A percentile compares a stretch with the other conserved stretches of the same genome.
Conservation (phyloP, 2,329 filamentous ascomycete species). For the Monosporascus sp. region DNA sequence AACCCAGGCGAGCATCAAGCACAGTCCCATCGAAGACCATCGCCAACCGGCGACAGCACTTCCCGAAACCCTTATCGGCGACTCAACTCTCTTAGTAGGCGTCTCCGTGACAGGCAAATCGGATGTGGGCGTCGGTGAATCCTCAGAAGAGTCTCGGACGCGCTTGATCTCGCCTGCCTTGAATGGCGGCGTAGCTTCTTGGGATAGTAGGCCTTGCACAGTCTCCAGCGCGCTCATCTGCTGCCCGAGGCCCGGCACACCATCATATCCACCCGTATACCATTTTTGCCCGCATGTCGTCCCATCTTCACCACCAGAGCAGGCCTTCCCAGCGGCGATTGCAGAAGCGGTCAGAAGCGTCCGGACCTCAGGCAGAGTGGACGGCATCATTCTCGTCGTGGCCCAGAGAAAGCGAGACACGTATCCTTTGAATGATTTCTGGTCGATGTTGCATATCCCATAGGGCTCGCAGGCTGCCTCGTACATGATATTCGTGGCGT, state of each 20-base stretch:
- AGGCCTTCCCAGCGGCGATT: slow-evolving; percentile 49
- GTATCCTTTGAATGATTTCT: slow-evolving; percentile 65
- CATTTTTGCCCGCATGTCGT: slow-evolving; percentile 58
- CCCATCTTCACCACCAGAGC: slow-evolving; percentile 49
- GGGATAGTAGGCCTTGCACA: slow-evolving; percentile 53
- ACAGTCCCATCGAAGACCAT: slow-evolving; percentile 1
- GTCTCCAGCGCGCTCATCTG: slow-evolving; percentile 61
- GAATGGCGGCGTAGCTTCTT: slow-evolving; percentile 39
- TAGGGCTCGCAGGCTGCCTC: slow-evolving; percentile 61
- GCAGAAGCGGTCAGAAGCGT: slow-evolving; percentile 47
- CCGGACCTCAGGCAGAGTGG: slow-evolving; percentile 42
- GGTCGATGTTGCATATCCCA: slow-evolving; percentile 55
- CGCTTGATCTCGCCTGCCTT: slow-evolving; percentile 42
- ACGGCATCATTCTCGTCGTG: slow-evolving; percentile 51
- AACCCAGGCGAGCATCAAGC: not conserved
- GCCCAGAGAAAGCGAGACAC: slow-evolving; percentile 60
- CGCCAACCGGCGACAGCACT: not conserved
- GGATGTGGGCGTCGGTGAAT: slow-evolving; percentile 1
- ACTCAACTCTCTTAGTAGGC: not conserved
- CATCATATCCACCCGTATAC: slow-evolving; percentile 55
- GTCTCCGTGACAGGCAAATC: slow-evolving; percentile 1
- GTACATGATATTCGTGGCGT: slow-evolving; percentile 56
- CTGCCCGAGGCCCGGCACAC: slow-evolving; percentile 51
- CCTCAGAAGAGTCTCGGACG: slow-evolving; percentile 21
- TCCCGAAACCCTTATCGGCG: not conserved